Evolutionary conservation across 1,284 basidiomycete genomes (phyloP).

Genomic region (Mycena citricolor): DNA sequence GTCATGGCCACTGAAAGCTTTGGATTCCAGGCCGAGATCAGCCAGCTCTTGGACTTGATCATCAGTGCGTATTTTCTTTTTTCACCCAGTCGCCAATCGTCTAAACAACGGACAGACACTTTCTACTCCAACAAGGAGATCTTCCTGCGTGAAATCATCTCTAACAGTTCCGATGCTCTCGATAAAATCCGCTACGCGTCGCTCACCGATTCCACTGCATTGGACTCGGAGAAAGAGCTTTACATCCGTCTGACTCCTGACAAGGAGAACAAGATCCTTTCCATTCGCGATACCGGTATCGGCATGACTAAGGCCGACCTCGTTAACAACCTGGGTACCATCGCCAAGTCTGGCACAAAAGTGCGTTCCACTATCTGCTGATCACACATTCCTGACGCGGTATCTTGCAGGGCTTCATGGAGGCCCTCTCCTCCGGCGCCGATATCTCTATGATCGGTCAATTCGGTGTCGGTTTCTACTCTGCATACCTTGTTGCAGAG

Average conservation of each 20-base stretch:
- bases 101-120: constrained; percentile 62
- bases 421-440: constrained; percentile 93
- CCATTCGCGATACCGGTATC: constrained; percentile 95
- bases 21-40: constrained; percentile 97
- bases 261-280: constrained; percentile 93
- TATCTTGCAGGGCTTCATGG: constrained; percentile 85
- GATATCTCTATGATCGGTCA: constrained; percentile 94
- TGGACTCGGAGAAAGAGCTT: constrained; percentile 88
- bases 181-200: constrained; percentile 97
- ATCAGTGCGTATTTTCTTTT: constrained; percentile 61
- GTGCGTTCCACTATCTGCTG: constrained; percentile 37
- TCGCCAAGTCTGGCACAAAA: constrained; percentile 96
- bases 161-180: constrained; percentile 91
- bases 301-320: constrained; percentile 99
- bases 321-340: constrained; percentile 99
- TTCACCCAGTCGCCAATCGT: too few relatives aligned
- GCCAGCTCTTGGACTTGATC: constrained; percentile 88
- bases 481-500: constrained; percentile 98
- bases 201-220: constrained; percentile 85
- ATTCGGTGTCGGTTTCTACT: constrained; percentile 99
- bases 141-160: constrained; percentile 95
- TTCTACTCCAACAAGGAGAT: constrained; percentile 99
- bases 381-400: constrained; percentile 17
- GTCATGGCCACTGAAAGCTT: constrained; percentile 80
- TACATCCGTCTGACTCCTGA: constrained; percentile 91